Percentiles rank a stretch among this genome's conserved stretches.
Evolutionary conservation across 1,284 basidiomycete genomes (phyloP).

Genomic region (Rhodotorula sp.): DNA sequence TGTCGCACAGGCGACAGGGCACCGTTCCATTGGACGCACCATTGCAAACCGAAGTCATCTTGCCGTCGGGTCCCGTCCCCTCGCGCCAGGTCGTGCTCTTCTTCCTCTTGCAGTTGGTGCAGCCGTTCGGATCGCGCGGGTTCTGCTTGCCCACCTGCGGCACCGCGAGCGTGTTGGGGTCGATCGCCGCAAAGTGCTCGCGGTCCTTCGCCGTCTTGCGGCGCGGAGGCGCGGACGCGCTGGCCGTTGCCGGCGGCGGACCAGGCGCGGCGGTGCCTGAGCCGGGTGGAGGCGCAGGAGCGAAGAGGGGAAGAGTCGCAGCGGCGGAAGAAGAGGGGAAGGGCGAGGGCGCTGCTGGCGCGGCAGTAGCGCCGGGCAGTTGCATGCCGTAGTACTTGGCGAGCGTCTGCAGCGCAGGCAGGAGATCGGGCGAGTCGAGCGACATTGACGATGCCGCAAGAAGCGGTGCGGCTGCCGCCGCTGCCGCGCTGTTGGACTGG

Average conservation of each 20-base stretch:
- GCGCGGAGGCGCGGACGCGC: neutral
- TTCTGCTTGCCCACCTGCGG: conserved; percentile 31
- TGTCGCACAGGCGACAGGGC: too few relatives aligned
- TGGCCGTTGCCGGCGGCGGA: neutral
- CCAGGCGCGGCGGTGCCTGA: neutral
- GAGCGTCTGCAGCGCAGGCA: conserved; percentile 31
- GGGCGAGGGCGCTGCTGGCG: neutral
- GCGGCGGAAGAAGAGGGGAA: neutral
- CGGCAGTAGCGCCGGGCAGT: neutral
- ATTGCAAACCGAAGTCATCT: conserved; percentile 31
- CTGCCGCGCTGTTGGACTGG: neutral
- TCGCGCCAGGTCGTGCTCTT: conserved; percentile 39
- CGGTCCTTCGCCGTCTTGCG: conserved; percentile 4
- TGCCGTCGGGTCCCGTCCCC: neutral
- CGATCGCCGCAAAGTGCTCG: conserved; percentile 33
- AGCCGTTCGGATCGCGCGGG: conserved; percentile 32
- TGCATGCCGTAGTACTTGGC: conserved; percentile 31
- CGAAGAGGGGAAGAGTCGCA: neutral
- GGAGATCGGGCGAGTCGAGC: conserved; percentile 12
- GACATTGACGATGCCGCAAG: conserved; percentile 9
- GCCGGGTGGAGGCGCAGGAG: neutral
- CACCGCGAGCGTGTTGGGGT: conserved; percentile 2
- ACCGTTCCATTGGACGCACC: conserved; percentile 5
- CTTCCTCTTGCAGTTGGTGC: conserved; percentile 40
- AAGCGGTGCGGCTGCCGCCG: neutral